These are phyloP conservation scores for Aspergillus quadrilineatus DNA, from an alignment of 2,329 filamentous ascomycete genomes.

Conservation along the genomic window DNA sequence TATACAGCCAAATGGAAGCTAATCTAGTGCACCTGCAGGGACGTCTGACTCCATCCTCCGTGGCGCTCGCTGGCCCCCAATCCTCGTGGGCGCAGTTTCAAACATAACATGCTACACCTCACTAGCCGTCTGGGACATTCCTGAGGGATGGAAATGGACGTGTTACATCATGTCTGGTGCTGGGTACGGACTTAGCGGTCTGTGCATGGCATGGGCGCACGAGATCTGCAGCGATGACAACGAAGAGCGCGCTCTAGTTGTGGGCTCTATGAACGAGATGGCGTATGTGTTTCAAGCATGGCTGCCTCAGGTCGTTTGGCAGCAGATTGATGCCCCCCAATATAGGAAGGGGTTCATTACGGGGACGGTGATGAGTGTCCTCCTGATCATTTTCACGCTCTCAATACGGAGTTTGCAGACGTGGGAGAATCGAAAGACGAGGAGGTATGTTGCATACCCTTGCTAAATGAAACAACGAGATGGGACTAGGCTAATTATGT, in stretches of 20 bases:
- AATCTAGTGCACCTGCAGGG: constrained; percentile 38
- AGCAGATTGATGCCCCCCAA: constrained; percentile 60
- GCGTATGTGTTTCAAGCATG: constrained; percentile 69
- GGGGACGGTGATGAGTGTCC: constrained; percentile 49
- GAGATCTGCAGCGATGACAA: constrained; percentile 58
- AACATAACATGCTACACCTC: constrained; percentile 48
- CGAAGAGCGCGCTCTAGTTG: constrained; percentile 66
- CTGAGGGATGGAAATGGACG: constrained; percentile 61
- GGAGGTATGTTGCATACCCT: neutral
- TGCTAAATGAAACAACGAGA: neutral
- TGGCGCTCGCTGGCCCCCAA: constrained; percentile 62
- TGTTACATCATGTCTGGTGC: constrained; percentile 58
- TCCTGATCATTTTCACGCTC: constrained; percentile 51
- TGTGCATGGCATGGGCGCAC: constrained; percentile 56
- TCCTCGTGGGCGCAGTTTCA: constrained; percentile 52
- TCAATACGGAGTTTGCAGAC: constrained; percentile 3
- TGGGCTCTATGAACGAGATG: constrained; percentile 67
- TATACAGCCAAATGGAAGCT: neutral
- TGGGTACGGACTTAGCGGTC: constrained; percentile 48
- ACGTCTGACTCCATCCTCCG: constrained; percentile 60
- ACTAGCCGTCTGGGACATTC: constrained; percentile 51
- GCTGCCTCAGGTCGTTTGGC: constrained; percentile 66
- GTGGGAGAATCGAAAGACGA: constrained; percentile 9
- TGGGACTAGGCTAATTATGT: neutral
- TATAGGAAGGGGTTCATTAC: constrained; percentile 63